phyloP scores from a whole-genome alignment of 1,139 yeast genomes.

The Geotrichum aggregatum region DNA sequence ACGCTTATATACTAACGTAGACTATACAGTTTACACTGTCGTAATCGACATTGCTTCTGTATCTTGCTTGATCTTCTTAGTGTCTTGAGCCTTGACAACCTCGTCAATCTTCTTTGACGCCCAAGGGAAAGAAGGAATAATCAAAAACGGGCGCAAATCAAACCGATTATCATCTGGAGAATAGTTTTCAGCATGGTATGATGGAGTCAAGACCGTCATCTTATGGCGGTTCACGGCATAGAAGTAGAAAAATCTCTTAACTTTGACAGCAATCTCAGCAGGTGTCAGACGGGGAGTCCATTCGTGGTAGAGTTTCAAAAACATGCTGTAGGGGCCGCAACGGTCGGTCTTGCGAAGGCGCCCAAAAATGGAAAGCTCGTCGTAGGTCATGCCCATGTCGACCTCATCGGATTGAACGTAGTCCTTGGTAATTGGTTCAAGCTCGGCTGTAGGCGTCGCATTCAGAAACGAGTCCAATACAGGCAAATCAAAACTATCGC shows the following conservation, averaged over 20 bases:
- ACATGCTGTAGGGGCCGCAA: conserved; percentile 95
- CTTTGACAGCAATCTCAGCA: conserved; percentile 83
- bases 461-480: conserved; percentile 69
- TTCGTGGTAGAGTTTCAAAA: conserved; percentile 78
- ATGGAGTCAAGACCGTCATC: conserved; percentile 93
- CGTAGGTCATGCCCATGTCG: conserved; percentile 98
- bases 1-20: background rate
- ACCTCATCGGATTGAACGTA: conserved; percentile 94
- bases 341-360: conserved; percentile 83
- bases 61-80: conserved; percentile 1
- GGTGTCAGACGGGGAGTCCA: conserved; percentile 88
- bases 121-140: conserved; percentile 86
- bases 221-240: conserved; percentile 95
- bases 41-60: too few relatives aligned
- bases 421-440: conserved; percentile 87
- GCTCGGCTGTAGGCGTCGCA: conserved; percentile 96
- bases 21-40: too few relatives aligned
- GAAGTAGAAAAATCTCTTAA: conserved; percentile 83
- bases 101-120: conserved; percentile 84
- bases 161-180: conserved; percentile 97
- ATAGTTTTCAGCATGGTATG: conserved; percentile 95
- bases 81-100: conserved; percentile 43
- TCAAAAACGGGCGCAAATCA: conserved; percentile 89
- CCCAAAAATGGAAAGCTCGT: conserved; percentile 90
- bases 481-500: conserved; percentile 64